A percentile compares a stretch with the other conserved stretches of the same genome.
Conservation (phyloP, 2,329 filamentous ascomycete species). For the Ilyonectria sp. region DNA sequence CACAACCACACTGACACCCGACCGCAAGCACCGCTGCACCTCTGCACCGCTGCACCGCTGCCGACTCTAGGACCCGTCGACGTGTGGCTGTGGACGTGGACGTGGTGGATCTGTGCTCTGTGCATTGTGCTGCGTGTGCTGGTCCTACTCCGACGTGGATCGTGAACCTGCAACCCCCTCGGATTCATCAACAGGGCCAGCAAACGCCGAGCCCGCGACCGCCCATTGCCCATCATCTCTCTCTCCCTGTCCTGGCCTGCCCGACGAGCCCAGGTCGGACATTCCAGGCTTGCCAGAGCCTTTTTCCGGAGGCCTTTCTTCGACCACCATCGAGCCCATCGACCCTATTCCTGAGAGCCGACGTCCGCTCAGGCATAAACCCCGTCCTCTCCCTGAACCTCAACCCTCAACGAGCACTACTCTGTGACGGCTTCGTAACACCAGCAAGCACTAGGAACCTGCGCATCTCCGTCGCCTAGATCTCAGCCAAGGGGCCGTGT, state of each 20-base stretch:
- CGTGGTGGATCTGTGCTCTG: slow-evolving; percentile 30
- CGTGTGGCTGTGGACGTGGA: slow-evolving; percentile 20
- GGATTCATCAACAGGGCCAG: slow-evolving; percentile 39
- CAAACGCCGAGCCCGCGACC: slow-evolving; percentile 40
- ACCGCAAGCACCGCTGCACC: slow-evolving; percentile 5
- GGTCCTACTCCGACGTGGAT: slow-evolving; percentile 45
- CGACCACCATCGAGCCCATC: slow-evolving; percentile 40
- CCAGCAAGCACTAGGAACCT: slow-evolving; percentile 31
- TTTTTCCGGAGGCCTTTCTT: slow-evolving; percentile 34
- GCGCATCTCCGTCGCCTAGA: slow-evolving; percentile 34
- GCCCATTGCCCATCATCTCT: slow-evolving; percentile 40
- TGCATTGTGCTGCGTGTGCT: slow-evolving; percentile 21
- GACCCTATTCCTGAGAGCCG: slow-evolving; percentile 43
- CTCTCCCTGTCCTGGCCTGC: slow-evolving; percentile 31
- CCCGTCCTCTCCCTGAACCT: slow-evolving; percentile 33
- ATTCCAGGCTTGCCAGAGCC: slow-evolving; percentile 20
- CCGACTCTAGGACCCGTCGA: slow-evolving; percentile 18
- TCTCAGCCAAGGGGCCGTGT: slow-evolving; percentile 43
- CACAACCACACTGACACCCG: slow-evolving; percentile 31
- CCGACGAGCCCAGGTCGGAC: slow-evolving; percentile 38
- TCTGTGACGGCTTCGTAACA: slow-evolving; percentile 36
- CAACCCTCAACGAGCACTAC: slow-evolving; percentile 32
- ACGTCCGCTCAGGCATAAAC: slow-evolving; percentile 41
- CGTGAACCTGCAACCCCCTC: slow-evolving; percentile 49
- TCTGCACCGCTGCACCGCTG: slow-evolving; percentile 6